These are phyloP conservation scores for Alternaria gaisen DNA, from an alignment of 2,329 filamentous ascomycete species.

Conservation along the genomic window DNA sequence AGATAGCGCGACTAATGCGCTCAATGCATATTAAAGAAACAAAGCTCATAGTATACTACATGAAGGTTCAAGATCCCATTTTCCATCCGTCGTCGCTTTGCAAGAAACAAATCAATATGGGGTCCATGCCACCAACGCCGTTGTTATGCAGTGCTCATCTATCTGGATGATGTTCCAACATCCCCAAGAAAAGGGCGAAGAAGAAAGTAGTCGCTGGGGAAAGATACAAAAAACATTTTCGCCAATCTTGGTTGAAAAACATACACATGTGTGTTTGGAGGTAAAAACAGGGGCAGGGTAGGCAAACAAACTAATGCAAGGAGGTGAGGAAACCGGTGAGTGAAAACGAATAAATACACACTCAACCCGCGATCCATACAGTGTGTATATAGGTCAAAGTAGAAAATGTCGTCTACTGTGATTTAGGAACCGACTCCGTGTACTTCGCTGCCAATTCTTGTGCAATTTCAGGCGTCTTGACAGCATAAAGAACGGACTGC, in stretches of 20 bases:
- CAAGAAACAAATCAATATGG: slow-evolving; percentile 1
- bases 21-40: slow-evolving; percentile 1
- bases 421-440: slow-evolving; percentile 35
- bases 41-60: slow-evolving; percentile 16
- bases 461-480: slow-evolving; percentile 42
- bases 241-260: slow-evolving; percentile 24
- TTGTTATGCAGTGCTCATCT: slow-evolving; percentile 27
- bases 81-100: slow-evolving; percentile 11
- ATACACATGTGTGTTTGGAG: slow-evolving; percentile 4
- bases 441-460: slow-evolving; percentile 42
- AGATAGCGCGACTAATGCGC: slow-evolving; percentile 2
- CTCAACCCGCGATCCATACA: not conserved
- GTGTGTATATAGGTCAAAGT: not conserved
- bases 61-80: slow-evolving; percentile 2
- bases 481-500: slow-evolving; percentile 32
- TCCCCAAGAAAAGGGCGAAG: not conserved
- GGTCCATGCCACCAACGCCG: slow-evolving; percentile 19
- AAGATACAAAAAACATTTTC: slow-evolving; percentile 13
- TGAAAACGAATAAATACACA: not conserved
- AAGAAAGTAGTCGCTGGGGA: slow-evolving; percentile 5
- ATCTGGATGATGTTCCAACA: slow-evolving; percentile 6
- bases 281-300: not conserved
- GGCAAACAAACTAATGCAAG: not conserved
- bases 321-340: not conserved
- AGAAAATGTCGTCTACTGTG: slow-evolving; percentile 17